These are phyloP conservation scores for Cordyceps farinosa DNA, from an alignment of 2,329 filamentous ascomycete genomes.

Conservation along the genomic window DNA sequence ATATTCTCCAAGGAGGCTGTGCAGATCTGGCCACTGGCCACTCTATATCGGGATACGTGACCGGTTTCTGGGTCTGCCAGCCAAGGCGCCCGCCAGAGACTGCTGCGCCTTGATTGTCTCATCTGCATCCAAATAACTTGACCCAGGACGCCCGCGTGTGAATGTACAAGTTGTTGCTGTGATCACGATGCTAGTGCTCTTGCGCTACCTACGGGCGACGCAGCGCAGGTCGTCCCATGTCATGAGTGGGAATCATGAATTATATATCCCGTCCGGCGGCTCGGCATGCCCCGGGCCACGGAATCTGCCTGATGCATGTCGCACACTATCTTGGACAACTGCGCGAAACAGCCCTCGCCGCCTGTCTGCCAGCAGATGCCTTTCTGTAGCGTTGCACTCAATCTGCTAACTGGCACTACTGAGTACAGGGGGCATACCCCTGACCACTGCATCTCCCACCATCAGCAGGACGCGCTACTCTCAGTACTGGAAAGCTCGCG, in stretches of 20 bases:
- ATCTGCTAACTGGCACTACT: background rate
- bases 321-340: background rate
- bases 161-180: background rate
- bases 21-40: slow-evolving; percentile 14
- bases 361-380: background rate
- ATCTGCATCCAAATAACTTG: no score
- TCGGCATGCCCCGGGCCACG: background rate
- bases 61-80: background rate
- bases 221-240: background rate
- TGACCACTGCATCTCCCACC: background rate
- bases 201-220: background rate
- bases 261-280: no score
- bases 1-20: background rate
- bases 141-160: no score
- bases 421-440: background rate
- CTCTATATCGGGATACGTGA: slow-evolving; percentile 18
- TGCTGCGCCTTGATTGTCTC: background rate
- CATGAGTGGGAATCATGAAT: background rate
- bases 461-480: background rate
- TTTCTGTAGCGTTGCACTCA: background rate
- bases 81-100: background rate
- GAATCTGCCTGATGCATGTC: background rate
- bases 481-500: background rate
- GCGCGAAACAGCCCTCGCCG: background rate
- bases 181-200: background rate